A percentile compares a stretch with the other conserved stretches of the same genome.
Conservation (phyloP, 768 basidiomycete species). For the Suillus weaverae region DNA sequence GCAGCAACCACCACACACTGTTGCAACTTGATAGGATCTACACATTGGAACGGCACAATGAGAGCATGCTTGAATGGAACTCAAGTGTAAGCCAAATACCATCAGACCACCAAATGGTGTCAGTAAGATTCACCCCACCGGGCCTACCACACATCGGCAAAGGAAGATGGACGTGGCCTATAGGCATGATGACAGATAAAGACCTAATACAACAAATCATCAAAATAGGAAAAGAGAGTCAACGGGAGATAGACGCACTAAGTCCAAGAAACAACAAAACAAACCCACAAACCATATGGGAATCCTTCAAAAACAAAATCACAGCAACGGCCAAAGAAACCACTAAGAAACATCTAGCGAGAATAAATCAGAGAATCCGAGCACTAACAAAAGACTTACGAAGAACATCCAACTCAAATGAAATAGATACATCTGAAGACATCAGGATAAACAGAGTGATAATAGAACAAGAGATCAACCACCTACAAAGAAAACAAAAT, state of each 20-base stretch:
- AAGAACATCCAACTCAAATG: fast-evolving
- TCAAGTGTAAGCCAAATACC: background rate
- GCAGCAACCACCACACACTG: background rate
- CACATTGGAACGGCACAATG: background rate
- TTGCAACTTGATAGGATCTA: too few relatives aligned
- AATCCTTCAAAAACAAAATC: background rate
- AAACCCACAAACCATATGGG: background rate
- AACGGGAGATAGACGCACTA: background rate
- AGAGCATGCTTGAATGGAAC: background rate
- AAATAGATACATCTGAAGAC: background rate
- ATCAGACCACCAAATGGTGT: background rate
- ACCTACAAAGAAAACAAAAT: background rate
- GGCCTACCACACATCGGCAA: background rate
- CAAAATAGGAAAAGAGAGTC: fast-evolving
- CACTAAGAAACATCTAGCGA: background rate
- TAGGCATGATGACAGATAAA: background rate
- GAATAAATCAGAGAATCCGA: background rate
- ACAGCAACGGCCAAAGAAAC: background rate
- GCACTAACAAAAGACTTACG: background rate
- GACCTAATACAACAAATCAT: background rate
- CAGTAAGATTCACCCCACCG: background rate
- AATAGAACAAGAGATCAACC: background rate
- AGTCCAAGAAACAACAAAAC: too few relatives aligned
- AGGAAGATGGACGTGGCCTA: background rate
- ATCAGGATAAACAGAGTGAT: background rate